Base-by-base conservation (phyloP, 192 early-diverging fungal genomes). In the Backusella westeae region DNA sequence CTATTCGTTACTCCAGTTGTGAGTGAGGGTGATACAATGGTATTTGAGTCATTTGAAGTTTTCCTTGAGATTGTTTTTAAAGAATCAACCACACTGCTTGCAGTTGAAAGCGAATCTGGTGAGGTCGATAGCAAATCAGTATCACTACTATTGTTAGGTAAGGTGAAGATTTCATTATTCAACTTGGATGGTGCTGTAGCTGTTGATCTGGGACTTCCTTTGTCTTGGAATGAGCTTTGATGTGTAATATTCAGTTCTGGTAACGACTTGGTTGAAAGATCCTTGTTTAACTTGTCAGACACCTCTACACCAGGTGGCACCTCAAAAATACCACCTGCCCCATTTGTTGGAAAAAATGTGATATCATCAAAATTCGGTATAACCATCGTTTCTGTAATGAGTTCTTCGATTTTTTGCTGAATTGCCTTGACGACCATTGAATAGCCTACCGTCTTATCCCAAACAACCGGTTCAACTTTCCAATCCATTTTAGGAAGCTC, bases 351-450 rank as follows among this genome's bases (percentile, higher is more conserved):
- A 86, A 94, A 96, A 81, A 98, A 97, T 6, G 90, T 87, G 0
- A 90, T 89, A 78, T 97, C 94, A 80, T 98, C 96, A 90, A 97
- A 92, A 70, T 96, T 92, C 5, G 96, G 96, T 72, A 96, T 79
- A 8, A 97, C 93, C 74, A 98, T 83, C 15, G 91, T 91, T 66
- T 92, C 91, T 15, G 91, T 87, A 67, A 98, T 84, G 69, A 94
- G 87, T 49, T 96, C 94, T 81, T 94, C 89, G 39, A 98, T 90
- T 76, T 95, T 89, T 53, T 88, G 85, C 80, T 96, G 93, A 59
- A 98, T 96, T 1, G 93, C 91, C 44, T 91, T 91, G 66, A 96
- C 89, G 3, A 98, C 89, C 66, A 92, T 80, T 7, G 89, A 89
- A 38, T 94, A 89, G 69, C 88, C 90, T 59, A 98, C 89, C 42